A percentile compares a stretch with the other conserved stretches of the same genome.
Conservation (phyloP, 2,329 filamentous ascomycete species). For the Fusarium sp. region DNA sequence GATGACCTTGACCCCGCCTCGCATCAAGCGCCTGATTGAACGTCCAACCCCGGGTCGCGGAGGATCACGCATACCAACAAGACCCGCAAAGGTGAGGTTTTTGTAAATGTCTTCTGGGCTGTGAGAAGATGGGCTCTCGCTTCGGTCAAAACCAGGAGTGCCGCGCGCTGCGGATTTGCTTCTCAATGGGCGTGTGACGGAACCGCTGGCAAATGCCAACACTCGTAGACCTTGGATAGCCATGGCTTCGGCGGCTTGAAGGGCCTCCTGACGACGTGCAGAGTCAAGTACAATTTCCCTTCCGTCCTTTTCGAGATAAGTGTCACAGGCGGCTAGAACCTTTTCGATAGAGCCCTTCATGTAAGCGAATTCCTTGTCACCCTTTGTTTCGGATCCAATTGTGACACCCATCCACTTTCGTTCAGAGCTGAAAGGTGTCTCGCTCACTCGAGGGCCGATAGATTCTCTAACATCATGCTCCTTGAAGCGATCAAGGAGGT, state of each 20-base stretch:
- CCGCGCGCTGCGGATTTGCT: slow-evolving; percentile 59
- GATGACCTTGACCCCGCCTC: slow-evolving; percentile 94
- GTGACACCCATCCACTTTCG: slow-evolving; percentile 99
- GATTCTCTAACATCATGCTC: slow-evolving; percentile 92
- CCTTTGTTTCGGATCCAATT: slow-evolving; percentile 69
- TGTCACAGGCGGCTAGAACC: slow-evolving; percentile 86
- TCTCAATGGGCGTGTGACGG: slow-evolving; percentile 61
- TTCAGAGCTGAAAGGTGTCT: slow-evolving; percentile 96
- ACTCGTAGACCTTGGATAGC: slow-evolving; percentile 90
- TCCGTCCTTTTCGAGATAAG: slow-evolving; percentile 86
- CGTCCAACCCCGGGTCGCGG: slow-evolving; percentile 89
- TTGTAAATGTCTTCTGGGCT: slow-evolving; percentile 77
- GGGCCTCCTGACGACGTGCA: slow-evolving; percentile 74
- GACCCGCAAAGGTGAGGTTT: slow-evolving; percentile 86
- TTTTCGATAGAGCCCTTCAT: slow-evolving; percentile 95
- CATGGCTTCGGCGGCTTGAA: slow-evolving; percentile 85
- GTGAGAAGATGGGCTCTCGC: slow-evolving; percentile 54
- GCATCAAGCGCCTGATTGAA: slow-evolving; percentile 89
- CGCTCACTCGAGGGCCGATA: slow-evolving; percentile 81
- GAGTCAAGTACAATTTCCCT: slow-evolving; percentile 87
- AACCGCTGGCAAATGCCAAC: slow-evolving; percentile 90
- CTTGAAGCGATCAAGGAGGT: slow-evolving; percentile 88
- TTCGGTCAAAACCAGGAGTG: slow-evolving; percentile 57
- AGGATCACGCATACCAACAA: slow-evolving; percentile 98
- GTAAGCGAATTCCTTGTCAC: slow-evolving; percentile 83